Evolutionary conservation across 23 red algal species (phyloP), one percentile per base, ranked within the genome.

Genomic region (Gracilaria gracilis): DNA sequence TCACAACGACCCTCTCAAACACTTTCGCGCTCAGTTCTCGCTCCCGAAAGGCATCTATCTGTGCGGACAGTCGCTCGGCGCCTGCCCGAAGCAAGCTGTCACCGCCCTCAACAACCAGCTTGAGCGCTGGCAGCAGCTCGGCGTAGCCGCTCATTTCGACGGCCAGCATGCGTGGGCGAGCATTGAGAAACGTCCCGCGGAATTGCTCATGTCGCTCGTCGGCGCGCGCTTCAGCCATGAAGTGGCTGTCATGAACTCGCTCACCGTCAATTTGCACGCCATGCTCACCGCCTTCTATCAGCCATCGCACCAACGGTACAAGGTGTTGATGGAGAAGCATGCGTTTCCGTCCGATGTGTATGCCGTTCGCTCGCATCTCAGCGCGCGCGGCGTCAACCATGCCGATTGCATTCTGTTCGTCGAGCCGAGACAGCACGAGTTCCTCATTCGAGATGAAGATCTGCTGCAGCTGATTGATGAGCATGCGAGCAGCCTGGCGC

Each of bases 211-310:
- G 27, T 65, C 84, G 35, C 20, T 88, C 12, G 84, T 88, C 9
- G 97, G 97, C 64, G 97, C 93, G 24, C 42, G 40, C 6, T 57
- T 61, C 23, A 42, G 50, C 6, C 75, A 84, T 50, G 97, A 98
- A 78, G 90, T 98, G 28, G 93, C 89, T 8, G 81, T 91, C 71
- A 98, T 98, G 97, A 96, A 96, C 85, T 73, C 93, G 21, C 85
- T 98, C 21, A 98, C 97, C 1, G 97, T 98, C 32, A 98, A 98
- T 58, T 65, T 98, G 12, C 97, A 98, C 73, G 83, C 95, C 21
- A 86, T 98, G 85, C 86, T 98, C 73, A 90, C 91, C 19, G 93
- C 97, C 19, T 96, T 95, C 57, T 98, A 98, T 75, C 80, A 81
- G 15, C 93, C 97, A 61, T 34, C 37, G 8, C 33, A 61, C 8